Evolutionary conservation across 2,329 filamentous ascomycete genomes (phyloP), one percentile per base, ranked within the genome.

Genomic region (Monosporascus sp.): DNA sequence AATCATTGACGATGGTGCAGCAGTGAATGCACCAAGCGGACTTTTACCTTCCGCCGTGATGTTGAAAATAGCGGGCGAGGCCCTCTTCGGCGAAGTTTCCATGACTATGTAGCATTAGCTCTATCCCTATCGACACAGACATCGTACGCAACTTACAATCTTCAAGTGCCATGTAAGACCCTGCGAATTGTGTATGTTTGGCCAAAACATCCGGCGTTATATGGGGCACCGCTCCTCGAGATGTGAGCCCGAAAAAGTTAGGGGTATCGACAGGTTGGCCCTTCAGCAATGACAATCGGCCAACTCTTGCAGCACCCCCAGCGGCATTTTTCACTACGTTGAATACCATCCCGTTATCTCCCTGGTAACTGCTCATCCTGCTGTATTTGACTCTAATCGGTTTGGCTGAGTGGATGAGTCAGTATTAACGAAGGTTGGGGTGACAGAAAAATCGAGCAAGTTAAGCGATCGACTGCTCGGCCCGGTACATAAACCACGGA

Each of bases 161-260:
- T 76, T 99, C 94, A 27, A 97, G 74, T 1, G 88, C 89, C 64
- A 94, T 76, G 67, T 96, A 96, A 3, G 89, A 78, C 25, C 88
- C 88, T 27, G 76, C 75, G 54, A 95, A 76, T 5, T 79, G 68
- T 1, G 85, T 84, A 63, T 87, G 77, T 52, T 83, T 85, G 41
- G 72, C 69, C 59, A 94, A 76, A 56, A 88, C 88, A 74, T 99
- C 94, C 39, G 91, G 92, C 3, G 92, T 89, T 58, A 99, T 73
- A 72, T 99, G 94, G 49, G 94, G 91, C 37, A 97, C 76, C 1
- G 82, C 83, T 22, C 94, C 94, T 63, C 94, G 82, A 37, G 94
- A 97, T 3, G 89, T 88, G 59, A 88, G 77, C 49, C 84, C 86
- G 54, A 96, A 75, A 69, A 88, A 96, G 66, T 88, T 87, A 44